Base-by-base conservation (phyloP, 768 basidiomycete species). In the Suillus subaureus region DNA sequence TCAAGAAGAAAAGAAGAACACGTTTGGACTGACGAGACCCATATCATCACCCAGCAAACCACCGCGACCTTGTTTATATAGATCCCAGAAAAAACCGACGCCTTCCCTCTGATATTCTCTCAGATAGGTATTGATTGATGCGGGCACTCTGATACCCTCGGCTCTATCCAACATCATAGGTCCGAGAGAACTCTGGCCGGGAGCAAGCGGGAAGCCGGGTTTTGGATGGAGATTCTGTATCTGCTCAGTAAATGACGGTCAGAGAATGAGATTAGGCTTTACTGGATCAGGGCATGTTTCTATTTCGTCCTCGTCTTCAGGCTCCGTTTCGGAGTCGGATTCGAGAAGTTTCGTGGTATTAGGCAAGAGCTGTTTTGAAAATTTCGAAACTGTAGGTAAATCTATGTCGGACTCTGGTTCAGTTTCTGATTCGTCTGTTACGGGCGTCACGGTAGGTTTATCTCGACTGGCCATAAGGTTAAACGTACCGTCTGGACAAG, bases 21-120 rank as follows among this genome's bases (percentile, higher is more conserved):
- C 54, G 62, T n/a, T 42, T 9, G 6, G 35, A 76, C 76, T 31
- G 68, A 89, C 88, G 67, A 90, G 80, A 69, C 94, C 97, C 97
- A 99, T 99, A 72, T 99, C 97, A 74, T 99, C 97, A 6, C 97
- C 97, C 5, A 99, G 83, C 13, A 98, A 74, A 0, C 91, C 96
- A 0, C 97, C 97, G 52, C 82, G 80, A 0, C 83, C 84, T 68
- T 89, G 79, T 35, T 81, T 76, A 73, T 91, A 97, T 55, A 89
- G 83, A 16, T 84, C 80, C 78, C 86, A 97, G 58, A 98, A 85
- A 77, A 98, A 98, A 49, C 81, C 76, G 15, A 92, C 86, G 9
- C 97, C 97, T 13, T 95, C 89, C 40, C 94, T 84, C 72, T 99
- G 97, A 71, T 99, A 99, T 40, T 89, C 87, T 62, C 96, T 89